Evolutionary conservation across 805 yeast genomes (phyloP).

Genomic region (Scheffersomyces amazonensis): DNA sequence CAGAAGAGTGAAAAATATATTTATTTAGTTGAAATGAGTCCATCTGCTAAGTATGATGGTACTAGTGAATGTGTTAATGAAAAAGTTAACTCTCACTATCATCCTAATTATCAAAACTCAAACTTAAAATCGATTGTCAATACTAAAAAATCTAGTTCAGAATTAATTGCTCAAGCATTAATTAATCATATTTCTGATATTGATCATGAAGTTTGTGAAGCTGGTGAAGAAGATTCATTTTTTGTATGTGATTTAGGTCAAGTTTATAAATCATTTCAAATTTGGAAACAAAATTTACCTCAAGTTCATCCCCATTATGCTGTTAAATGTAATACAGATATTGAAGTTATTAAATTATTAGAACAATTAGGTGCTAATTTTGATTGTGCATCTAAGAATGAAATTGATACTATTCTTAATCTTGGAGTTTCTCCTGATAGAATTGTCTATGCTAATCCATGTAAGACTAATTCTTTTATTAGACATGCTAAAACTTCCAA

Average conservation of each 20-base stretch:
- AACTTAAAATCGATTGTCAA: background rate
- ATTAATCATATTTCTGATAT: slow-evolving; percentile 37
- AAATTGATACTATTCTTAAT: slow-evolving; percentile 63
- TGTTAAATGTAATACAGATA: slow-evolving; percentile 86
- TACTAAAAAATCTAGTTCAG: background rate
- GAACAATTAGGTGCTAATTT: slow-evolving; percentile 68
- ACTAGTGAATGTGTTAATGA: background rate
- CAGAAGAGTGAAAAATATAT: background rate
- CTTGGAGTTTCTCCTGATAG: slow-evolving; percentile 63
- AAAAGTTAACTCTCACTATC: background rate
- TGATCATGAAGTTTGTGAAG: slow-evolving; percentile 56
- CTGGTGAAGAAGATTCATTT: slow-evolving; percentile 84
- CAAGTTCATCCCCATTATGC: slow-evolving; percentile 87
- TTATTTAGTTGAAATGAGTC: background rate
- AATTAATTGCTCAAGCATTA: slow-evolving; percentile 38
- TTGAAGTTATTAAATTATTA: slow-evolving; percentile 53
- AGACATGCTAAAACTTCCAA: slow-evolving; percentile 59
- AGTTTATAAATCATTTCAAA: slow-evolving; percentile 54
- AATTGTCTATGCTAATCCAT: slow-evolving; percentile 90
- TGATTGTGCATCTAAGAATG: slow-evolving; percentile 91
- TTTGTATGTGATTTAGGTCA: slow-evolving; percentile 84
- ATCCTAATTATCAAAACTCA: background rate
- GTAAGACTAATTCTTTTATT: slow-evolving; percentile 82
- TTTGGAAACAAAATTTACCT: slow-evolving; percentile 69
- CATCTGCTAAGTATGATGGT: background rate